A percentile compares a stretch with the other conserved stretches of the same genome.
These are phyloP conservation scores for Letharia columbiana DNA, from an alignment of 495 filamentous ascomycete species.

Conservation along the genomic window DNA sequence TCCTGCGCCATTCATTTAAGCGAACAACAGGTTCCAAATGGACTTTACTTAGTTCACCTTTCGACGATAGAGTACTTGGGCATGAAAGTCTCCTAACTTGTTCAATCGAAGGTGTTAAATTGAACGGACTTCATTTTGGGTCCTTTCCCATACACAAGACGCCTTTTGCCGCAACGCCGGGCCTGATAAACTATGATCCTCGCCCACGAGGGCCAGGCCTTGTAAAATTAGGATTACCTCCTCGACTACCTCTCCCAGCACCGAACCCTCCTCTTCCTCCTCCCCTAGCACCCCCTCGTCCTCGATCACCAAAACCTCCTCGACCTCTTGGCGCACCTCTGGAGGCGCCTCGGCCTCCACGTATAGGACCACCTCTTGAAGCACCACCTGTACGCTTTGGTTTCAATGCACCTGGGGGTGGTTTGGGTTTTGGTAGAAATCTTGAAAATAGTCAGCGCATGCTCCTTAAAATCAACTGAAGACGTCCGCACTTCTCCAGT, in stretches of 20 bases:
- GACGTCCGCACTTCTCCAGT: slow-evolving; percentile 58
- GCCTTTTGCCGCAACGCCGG: slow-evolving; percentile 18
- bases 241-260: slow-evolving; percentile 23
- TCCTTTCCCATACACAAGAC: slow-evolving; percentile 1
- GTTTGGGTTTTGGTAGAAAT: slow-evolving; percentile 92
- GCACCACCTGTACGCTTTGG: slow-evolving; percentile 51
- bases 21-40: slow-evolving; percentile 8
- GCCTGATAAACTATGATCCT: slow-evolving; percentile 19
- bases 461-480: neutral
- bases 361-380: slow-evolving; percentile 39
- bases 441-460: slow-evolving; percentile 32
- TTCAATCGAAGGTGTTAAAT: neutral
- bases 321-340: slow-evolving; percentile 38
- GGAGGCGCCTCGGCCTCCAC: slow-evolving; percentile 38
- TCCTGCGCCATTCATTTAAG: slow-evolving; percentile 6
- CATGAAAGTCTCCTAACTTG: neutral
- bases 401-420: slow-evolving; percentile 56
- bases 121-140: neutral
- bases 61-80: neutral
- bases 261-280: slow-evolving; percentile 34
- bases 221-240: slow-evolving; percentile 25
- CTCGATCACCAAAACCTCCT: slow-evolving; percentile 33
- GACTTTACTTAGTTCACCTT: neutral
- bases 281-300: slow-evolving; percentile 34
- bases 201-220: slow-evolving; percentile 23